Percentiles rank a stretch among this genome's conserved stretches.
phyloP scores from a whole-genome alignment of 805 yeast species.

The Candida vartiovaarae region DNA sequence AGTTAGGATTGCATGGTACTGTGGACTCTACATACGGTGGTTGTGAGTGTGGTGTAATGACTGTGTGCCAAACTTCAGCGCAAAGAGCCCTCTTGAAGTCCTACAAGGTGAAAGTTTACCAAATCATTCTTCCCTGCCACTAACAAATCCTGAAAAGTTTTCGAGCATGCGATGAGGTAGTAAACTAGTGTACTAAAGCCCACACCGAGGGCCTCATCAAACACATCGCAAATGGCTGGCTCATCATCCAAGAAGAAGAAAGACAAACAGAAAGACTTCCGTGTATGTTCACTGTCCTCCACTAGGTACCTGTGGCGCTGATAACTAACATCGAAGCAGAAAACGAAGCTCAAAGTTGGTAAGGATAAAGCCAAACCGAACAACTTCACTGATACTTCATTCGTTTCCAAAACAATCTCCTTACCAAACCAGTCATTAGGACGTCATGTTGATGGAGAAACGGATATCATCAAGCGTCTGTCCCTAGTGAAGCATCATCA shows the following conservation, averaged over 20 bases:
- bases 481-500: constrained; percentile 72
- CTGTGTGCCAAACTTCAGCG: no score
- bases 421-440: constrained; percentile 31
- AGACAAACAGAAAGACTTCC: constrained; percentile 25
- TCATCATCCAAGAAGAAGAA: constrained; percentile 35
- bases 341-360: constrained; percentile 82
- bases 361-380: constrained; percentile 65
- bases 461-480: constrained; percentile 53
- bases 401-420: constrained; percentile 53
- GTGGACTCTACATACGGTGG: no score
- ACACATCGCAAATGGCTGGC: constrained; percentile 3
- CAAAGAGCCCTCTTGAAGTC: no score
- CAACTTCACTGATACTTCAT: constrained; percentile 81
- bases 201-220: background rate
- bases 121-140: no score
- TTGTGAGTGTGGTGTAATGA: no score
- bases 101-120: no score
- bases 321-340: constrained; percentile 23
- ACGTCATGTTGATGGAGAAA: constrained; percentile 25
- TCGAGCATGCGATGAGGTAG: background rate
- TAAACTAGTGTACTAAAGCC: background rate
- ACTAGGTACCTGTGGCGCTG: background rate
- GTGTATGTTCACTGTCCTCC: constrained; percentile 1
- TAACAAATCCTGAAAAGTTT: background rate
- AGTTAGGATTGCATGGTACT: no score